Base-by-base conservation (phyloP, 2,329 filamentous ascomycete species). In the Epichloe amarillans region DNA sequence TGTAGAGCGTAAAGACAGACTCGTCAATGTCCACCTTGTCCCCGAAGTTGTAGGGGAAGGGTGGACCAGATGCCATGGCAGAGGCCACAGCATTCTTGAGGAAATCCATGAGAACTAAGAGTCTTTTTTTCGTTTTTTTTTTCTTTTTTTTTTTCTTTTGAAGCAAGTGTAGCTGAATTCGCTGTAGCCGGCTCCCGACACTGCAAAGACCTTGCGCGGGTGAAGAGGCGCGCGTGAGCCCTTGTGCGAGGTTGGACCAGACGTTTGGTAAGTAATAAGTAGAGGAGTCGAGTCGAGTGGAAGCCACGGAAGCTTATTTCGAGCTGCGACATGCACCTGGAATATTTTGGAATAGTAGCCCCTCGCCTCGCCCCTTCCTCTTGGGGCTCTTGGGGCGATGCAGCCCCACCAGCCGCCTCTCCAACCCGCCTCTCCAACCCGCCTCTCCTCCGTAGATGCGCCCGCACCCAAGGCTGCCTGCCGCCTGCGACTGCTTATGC, bases 51-150 rank as follows among this genome's bases (percentile, higher is more conserved):
- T 95, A 97, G 4, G 89, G 89, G 64, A 96, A 95, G 5, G 90
- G 84, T 49, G 90, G 89, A 2, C 91, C 90, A 67, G 95, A 93
- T 44, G 93, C 88, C 62, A 98, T 97, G 59, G 90, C 91, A 54
- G 93, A 97, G 44, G 90, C 91, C 64, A 97, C 89, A 49, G 93
- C 93, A 54, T 90, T 97, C 71, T 97, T 97, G 64, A 98, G 79
- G 64, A 97, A 97, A 67, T 98, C 90, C 93, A 98, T 98, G 58
- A 58, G 41, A 33, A 40, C 39, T 43, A 39, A 40, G 36, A 19
- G 33, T 38, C n/a, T 21, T 10, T 3, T 3, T 30, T 30, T 10
- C 19, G 3, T 21, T 3, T 21, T 21, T 1, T 21, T 21, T 30
- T 30, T 10, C 8, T 3, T 21, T 21, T 1, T 21, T 21, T 30